Conservation (phyloP, 768 basidiomycete species). For the Lanmaoa pseudosensibilis region DNA sequence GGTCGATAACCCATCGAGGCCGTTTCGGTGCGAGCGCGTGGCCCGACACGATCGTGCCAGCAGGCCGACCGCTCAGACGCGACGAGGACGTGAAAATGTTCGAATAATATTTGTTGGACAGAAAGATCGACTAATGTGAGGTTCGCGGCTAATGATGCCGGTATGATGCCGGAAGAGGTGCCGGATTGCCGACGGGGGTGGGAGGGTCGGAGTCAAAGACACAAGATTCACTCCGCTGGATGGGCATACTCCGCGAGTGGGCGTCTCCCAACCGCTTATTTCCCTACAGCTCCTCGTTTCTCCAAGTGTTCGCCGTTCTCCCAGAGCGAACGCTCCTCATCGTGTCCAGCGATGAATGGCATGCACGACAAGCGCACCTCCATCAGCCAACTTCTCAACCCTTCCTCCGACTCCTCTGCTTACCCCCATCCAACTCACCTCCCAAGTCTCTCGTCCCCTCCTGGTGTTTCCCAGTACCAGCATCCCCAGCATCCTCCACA, state of each 20-base stretch:
- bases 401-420: constrained; percentile 42
- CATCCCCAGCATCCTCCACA: constrained; percentile 30
- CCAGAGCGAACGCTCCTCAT: constrained; percentile 14
- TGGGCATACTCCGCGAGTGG: constrained; percentile 33
- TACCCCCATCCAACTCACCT: constrained; percentile 33
- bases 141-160: constrained; percentile 33
- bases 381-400: constrained; percentile 51
- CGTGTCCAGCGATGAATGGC: constrained; percentile 37
- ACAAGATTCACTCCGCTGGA: constrained; percentile 28
- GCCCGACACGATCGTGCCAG: background rate
- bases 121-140: constrained; percentile 8
- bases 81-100: too few relatives aligned
- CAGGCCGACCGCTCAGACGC: too few relatives aligned
- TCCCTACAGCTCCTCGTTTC: constrained; percentile 26
- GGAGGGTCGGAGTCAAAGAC: constrained; percentile 32
- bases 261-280: constrained; percentile 33
- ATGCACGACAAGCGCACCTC: constrained; percentile 53
- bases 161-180: constrained; percentile 18
- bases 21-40: background rate
- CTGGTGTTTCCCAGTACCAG: constrained; percentile 29
- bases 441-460: constrained; percentile 22
- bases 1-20: background rate
- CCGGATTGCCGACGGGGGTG: constrained; percentile 21
- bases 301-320: constrained; percentile 8
- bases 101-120: background rate